Evolutionary conservation across 2,329 filamentous ascomycete genomes (phyloP).

Genomic region (Aulographum hederae): DNA sequence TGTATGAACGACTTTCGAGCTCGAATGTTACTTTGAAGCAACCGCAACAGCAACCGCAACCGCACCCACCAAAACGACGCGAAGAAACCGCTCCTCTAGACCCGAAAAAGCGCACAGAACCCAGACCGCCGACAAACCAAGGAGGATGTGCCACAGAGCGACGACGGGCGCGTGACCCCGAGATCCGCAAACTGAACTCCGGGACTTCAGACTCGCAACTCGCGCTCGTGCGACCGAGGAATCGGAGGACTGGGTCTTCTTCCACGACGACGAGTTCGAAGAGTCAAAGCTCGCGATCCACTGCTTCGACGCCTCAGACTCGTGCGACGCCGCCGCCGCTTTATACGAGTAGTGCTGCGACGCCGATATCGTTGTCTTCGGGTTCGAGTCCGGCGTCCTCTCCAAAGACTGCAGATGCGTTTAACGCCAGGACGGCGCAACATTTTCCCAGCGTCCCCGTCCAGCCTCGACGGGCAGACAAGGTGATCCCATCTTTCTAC

Average conservation of each 20-base stretch:
- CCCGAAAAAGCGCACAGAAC: too few species aligned
- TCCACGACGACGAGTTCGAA: neutral
- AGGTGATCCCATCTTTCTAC: conserved; percentile 15
- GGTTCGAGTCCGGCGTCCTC: too few species aligned
- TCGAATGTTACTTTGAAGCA: conserved; percentile 7
- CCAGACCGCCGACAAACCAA: too few species aligned
- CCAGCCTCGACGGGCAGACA: conserved; percentile 2
- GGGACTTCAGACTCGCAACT: conserved; percentile 17
- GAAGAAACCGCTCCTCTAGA: neutral
- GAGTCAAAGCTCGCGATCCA: conserved; percentile 1
- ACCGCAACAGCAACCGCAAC: conserved; percentile 1
- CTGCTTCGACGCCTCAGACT: conserved; percentile 1
- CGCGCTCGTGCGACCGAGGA: conserved; percentile 17
- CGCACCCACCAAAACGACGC: conserved; percentile 1
- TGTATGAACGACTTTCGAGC: conserved; percentile 19
- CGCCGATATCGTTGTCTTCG: too few species aligned
- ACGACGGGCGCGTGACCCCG: too few species aligned
- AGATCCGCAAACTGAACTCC: conserved; percentile 14
- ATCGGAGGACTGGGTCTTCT: conserved; percentile 8
- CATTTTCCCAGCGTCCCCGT: conserved; percentile 2
- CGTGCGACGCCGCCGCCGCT: conserved; percentile 3
- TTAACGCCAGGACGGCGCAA: neutral
- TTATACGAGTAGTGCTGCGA: neutral
- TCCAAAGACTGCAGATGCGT: neutral
- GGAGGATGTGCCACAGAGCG: too few species aligned